These are phyloP conservation scores for Kernera saxatilis DNA, from an alignment of 345 rosid species.

Conservation along the genomic window DNA sequence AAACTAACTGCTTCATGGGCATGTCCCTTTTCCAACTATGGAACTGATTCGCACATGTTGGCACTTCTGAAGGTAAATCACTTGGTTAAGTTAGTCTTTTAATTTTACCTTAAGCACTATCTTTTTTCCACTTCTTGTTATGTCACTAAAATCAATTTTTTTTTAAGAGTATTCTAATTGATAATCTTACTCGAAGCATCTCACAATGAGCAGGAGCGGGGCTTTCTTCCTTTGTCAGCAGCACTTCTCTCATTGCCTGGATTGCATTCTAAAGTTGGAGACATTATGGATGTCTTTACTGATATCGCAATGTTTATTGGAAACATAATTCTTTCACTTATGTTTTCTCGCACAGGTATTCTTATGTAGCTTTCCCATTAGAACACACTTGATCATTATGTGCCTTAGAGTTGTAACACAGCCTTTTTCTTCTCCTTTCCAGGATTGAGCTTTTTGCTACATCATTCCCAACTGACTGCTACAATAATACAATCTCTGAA, in stretches of 20 bases:
- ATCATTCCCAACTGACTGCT: constrained; percentile 69
- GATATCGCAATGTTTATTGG: constrained; percentile 72
- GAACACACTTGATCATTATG: neutral
- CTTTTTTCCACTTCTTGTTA: neutral
- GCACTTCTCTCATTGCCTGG: constrained; percentile 73
- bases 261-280: constrained; percentile 58
- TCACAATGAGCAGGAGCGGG: constrained; percentile 71
- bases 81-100: constrained; percentile 11
- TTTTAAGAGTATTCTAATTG: neutral
- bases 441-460: constrained; percentile 82
- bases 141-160: neutral
- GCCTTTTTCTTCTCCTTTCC: constrained; percentile 29
- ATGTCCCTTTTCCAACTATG: constrained; percentile 63
- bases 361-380: neutral
- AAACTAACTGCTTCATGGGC: constrained; percentile 68
- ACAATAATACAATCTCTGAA: constrained; percentile 62
- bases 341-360: constrained; percentile 76
- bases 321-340: constrained; percentile 70
- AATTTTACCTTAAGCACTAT: neutral
- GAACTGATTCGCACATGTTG: constrained; percentile 64
- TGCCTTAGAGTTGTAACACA: constrained; percentile 6
- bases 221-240: constrained; percentile 93
- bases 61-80: constrained; percentile 64
- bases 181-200: constrained; percentile 28
- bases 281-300: constrained; percentile 38